phyloP scores from a whole-genome alignment of 1,284 basidiomycete species.

The Sphagnurus paluster region DNA sequence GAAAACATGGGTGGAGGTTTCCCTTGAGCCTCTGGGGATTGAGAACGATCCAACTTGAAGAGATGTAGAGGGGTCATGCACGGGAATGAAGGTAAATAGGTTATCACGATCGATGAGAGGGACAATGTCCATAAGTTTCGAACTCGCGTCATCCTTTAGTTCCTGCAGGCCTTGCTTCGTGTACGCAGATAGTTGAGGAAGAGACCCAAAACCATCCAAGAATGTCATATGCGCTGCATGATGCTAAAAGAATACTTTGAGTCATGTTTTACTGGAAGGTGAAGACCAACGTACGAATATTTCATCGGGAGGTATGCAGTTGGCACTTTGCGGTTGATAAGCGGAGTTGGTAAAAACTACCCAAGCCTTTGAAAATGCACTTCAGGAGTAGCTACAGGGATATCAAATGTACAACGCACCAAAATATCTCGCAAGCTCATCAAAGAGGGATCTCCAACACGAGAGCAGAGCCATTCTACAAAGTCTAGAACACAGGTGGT shows the following conservation, averaged over 20 bases:
- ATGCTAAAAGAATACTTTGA: conserved; percentile 48
- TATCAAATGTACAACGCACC: conserved; percentile 45
- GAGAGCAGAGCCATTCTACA: conserved; percentile 74
- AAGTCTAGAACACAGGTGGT: conserved; percentile 79
- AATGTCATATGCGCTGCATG: conserved; percentile 88
- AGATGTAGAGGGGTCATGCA: conserved; percentile 34
- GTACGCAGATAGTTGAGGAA: conserved; percentile 67
- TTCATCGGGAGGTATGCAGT: conserved; percentile 45
- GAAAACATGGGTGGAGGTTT: conserved; percentile 52
- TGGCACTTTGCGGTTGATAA: conserved; percentile 33
- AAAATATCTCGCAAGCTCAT: conserved; percentile 88
- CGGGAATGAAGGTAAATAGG: conserved; percentile 27
- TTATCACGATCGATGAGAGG: conserved; percentile 37
- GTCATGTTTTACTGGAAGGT: background rate
- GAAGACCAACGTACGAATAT: conserved; percentile 68
- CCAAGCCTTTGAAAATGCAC: conserved; percentile 73
- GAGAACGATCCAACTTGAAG: conserved; percentile 80
- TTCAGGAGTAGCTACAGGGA: conserved; percentile 6
- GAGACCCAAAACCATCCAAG: conserved; percentile 80
- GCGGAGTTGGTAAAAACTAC: conserved; percentile 82
- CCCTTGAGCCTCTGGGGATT: conserved; percentile 59
- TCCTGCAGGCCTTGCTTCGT: conserved; percentile 47
- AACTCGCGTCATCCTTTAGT: conserved; percentile 51
- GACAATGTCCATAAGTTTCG: conserved; percentile 51
- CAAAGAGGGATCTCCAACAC: conserved; percentile 67